These are phyloP conservation scores for Rhizoctonia solani DNA, from an alignment of 1,284 basidiomycete species.

Conservation along the genomic window DNA sequence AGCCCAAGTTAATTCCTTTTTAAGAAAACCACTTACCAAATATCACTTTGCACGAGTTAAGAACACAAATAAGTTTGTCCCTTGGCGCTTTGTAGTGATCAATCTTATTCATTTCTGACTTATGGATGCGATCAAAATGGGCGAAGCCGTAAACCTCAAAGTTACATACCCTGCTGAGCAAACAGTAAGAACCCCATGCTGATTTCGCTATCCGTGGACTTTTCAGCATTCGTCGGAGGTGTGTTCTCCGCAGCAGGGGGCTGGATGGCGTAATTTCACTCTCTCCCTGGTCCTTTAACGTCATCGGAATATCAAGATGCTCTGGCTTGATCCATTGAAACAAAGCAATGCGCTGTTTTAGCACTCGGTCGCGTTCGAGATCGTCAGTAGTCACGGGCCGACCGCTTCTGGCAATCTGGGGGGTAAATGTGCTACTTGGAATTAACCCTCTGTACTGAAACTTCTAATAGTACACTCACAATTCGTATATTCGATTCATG, in stretches of 20 bases:
- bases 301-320: constrained; percentile 84
- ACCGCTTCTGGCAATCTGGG: constrained; percentile 63
- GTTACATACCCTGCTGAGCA: constrained; percentile 78
- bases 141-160: neutral
- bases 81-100: constrained; percentile 98
- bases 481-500: constrained; percentile 97
- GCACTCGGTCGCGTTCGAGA: constrained; percentile 88
- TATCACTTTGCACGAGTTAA: constrained; percentile 99
- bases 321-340: constrained; percentile 89
- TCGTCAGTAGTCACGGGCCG: constrained; percentile 92
- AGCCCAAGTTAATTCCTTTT: constrained; percentile 30
- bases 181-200: constrained; percentile 87
- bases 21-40: constrained; percentile 73
- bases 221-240: constrained; percentile 4
- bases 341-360: constrained; percentile 87
- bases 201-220: constrained; percentile 46
- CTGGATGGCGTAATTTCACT: constrained; percentile 16
- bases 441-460: constrained; percentile 26
- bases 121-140: neutral
- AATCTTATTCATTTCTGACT: constrained; percentile 86
- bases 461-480: constrained; percentile 56
- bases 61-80: constrained; percentile 96
- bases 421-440: constrained; percentile 79
- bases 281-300: constrained; percentile 40
- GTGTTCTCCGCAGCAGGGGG: too few species aligned